A percentile compares a stretch with the other conserved stretches of the same genome.
phyloP scores from a whole-genome alignment of 306 rosid species.

The Urtica urens region DNA sequence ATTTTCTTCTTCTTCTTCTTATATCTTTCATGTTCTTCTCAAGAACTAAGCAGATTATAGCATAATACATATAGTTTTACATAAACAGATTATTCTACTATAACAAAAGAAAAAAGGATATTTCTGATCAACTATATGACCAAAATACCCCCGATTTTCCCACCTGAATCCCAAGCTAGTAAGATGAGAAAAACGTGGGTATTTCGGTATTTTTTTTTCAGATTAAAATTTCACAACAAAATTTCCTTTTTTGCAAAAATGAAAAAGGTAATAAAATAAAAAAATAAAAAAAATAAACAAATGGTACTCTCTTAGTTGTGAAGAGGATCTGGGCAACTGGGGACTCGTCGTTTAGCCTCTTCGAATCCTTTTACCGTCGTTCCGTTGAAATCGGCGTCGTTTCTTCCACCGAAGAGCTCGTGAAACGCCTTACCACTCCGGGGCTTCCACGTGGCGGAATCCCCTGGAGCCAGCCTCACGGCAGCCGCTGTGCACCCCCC shows the following conservation, averaged over 20 bases:
- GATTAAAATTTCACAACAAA: constrained; percentile 19
- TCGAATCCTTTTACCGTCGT: constrained; percentile 33
- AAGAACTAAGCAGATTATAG: constrained; percentile 10
- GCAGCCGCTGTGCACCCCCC: constrained; percentile 44
- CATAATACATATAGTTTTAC: neutral
- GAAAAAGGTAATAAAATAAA: neutral
- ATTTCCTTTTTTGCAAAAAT: neutral
- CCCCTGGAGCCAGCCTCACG: constrained; percentile 29
- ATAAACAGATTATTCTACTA: neutral
- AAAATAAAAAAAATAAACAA: neutral
- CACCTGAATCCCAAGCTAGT: constrained; percentile 24
- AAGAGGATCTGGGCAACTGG: constrained; percentile 99
- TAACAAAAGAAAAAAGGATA: constrained; percentile 1
- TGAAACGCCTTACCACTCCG: neutral
- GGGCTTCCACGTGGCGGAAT: neutral
- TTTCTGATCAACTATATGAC: constrained; percentile 18
- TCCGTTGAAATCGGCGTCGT: constrained; percentile 20
- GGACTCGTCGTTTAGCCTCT: constrained; percentile 64
- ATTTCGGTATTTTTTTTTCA: constrained; percentile 35
- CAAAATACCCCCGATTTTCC: constrained; percentile 91
- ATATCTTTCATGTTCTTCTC: constrained; percentile 13
- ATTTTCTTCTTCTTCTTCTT: constrained; percentile 12
- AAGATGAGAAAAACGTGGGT: constrained; percentile 69
- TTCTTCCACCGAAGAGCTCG: constrained; percentile 38
- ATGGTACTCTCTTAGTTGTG: constrained; percentile 54